These are phyloP conservation scores for Thalia dealbata DNA, from an alignment of 176 grass and related monocot species.

Conservation along the genomic window DNA sequence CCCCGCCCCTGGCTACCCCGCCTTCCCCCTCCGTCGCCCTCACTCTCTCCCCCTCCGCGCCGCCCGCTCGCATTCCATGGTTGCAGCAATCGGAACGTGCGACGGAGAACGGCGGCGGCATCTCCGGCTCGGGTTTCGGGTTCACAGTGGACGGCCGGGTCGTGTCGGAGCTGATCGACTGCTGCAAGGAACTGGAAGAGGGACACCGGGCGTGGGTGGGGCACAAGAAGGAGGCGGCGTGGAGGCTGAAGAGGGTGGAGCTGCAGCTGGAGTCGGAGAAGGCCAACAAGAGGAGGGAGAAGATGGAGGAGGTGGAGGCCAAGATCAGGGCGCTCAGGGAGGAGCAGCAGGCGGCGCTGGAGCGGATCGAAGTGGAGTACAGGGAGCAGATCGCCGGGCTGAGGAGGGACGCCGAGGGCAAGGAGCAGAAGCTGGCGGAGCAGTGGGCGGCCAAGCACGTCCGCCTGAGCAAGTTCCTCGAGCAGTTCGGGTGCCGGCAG, in stretches of 20 bases:
- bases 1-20: constrained; percentile 6
- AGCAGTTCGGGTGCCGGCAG: constrained; percentile 39
- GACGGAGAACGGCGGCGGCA: background rate
- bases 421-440: constrained; percentile 92
- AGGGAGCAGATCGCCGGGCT: constrained; percentile 59
- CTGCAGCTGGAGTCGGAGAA: constrained; percentile 85
- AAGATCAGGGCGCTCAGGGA: constrained; percentile 49
- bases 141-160: background rate
- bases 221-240: constrained; percentile 75
- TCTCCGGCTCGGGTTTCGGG: background rate
- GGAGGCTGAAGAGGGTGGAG: constrained; percentile 79
- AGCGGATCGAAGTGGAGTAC: constrained; percentile 65
- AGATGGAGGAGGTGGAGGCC: constrained; percentile 63
- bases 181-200: constrained; percentile 69
- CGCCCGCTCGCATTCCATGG: constrained; percentile 10
- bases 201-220: constrained; percentile 71
- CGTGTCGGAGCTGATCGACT: constrained; percentile 50
- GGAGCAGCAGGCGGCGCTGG: constrained; percentile 55
- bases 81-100: constrained; percentile 8
- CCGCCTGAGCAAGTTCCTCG: constrained; percentile 56
- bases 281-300: constrained; percentile 55
- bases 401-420: constrained; percentile 62
- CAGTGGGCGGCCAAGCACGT: constrained; percentile 88
- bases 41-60: constrained; percentile 21
- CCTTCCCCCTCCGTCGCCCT: constrained; percentile 37